Conservation (phyloP, 2,329 filamentous ascomycete genomes). For the Botrytis paeoniae region DNA sequence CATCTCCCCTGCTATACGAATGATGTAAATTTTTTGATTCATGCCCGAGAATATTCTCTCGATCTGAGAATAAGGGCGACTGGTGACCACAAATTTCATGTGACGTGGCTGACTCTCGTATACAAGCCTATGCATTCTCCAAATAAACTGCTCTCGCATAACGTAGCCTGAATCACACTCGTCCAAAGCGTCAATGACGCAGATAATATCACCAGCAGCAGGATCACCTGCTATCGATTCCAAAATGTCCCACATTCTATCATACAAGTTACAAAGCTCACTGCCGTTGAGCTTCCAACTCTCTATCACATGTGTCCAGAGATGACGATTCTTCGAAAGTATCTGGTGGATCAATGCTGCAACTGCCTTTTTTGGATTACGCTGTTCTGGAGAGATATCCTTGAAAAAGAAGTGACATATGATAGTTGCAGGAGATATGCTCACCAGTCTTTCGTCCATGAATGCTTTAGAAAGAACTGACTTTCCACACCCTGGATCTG, state of each 20-base stretch:
- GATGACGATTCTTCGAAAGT: background rate
- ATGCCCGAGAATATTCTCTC: no score
- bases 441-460: background rate
- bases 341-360: constrained; percentile 13
- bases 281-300: background rate
- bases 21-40: no score
- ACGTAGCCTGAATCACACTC: background rate
- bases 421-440: background rate
- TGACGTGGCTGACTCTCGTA: no score
- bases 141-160: background rate
- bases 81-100: no score
- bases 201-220: constrained; percentile 3
- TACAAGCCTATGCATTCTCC: background rate
- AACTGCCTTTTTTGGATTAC: background rate
- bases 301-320: background rate
- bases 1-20: no score
- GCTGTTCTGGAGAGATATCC: background rate
- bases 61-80: no score
- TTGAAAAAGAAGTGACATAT: constrained; percentile 14
- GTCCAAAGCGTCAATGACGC: constrained; percentile 17
- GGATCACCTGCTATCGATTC: background rate
- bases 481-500: constrained; percentile 14
- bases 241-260: background rate
- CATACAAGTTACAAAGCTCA: background rate
- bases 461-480: constrained; percentile 2